Percentiles rank a stretch among this genome's conserved stretches.
Conservation (phyloP, 345 rosid genomes). For the Camelina hispida region DNA sequence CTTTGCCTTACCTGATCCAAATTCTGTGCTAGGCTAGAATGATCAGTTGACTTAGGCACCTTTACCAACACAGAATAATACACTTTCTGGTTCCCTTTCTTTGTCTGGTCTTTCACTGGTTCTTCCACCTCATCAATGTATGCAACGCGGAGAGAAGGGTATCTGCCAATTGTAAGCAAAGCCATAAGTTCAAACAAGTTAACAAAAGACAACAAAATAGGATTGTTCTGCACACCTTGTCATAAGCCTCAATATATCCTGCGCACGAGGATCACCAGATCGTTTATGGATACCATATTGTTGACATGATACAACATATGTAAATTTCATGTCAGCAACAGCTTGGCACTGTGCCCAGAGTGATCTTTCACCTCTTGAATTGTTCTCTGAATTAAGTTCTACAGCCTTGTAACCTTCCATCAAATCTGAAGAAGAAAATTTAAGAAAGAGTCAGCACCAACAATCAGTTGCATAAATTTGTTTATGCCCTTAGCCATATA, state of each 20-base stretch:
- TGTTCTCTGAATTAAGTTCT: constrained; percentile 70
- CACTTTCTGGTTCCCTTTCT: constrained; percentile 70
- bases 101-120: constrained; percentile 67
- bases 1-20: constrained; percentile 77
- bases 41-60: constrained; percentile 89
- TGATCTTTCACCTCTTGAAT: constrained; percentile 76
- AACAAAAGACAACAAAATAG: constrained; percentile 1
- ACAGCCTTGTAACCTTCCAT: constrained; percentile 97
- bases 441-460: constrained; percentile 37
- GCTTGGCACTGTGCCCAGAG: constrained; percentile 94
- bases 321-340: constrained; percentile 96
- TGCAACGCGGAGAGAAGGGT: constrained; percentile 98
- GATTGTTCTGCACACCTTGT: constrained; percentile 57
- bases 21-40: constrained; percentile 79
- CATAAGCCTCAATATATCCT: constrained; percentile 90
- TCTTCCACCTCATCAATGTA: constrained; percentile 98
- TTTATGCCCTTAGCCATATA: background rate
- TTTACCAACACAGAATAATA: constrained; percentile 89
- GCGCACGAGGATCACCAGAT: constrained; percentile 83
- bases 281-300: constrained; percentile 93
- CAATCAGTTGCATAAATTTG: background rate
- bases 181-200: constrained; percentile 24
- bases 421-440: constrained; percentile 65
- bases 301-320: constrained; percentile 96
- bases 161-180: constrained; percentile 54